These are phyloP conservation scores for Tritrichomonas musculus DNA, from an alignment of 208 protist species.

Conservation along the genomic window DNA sequence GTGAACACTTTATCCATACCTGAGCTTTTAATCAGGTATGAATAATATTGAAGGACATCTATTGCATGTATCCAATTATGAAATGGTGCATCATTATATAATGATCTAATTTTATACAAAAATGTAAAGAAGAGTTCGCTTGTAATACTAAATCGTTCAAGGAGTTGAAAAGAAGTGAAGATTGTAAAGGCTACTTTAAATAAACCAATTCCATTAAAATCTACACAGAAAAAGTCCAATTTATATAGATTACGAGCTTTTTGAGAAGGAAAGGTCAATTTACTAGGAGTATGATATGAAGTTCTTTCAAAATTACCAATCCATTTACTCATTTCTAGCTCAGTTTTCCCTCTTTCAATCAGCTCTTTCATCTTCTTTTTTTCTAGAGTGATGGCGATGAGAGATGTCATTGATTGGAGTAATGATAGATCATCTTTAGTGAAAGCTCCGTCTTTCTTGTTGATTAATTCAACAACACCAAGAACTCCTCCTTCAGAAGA, in stretches of 20 bases:
- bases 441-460: neutral
- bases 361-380: neutral
- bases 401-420: neutral
- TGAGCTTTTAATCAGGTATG: conserved; percentile 41
- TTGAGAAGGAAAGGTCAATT: neutral
- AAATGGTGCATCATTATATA: conserved; percentile 55
- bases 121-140: conserved; percentile 9
- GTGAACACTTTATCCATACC: conserved; percentile 58
- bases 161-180: conserved; percentile 30
- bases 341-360: neutral
- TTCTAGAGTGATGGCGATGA: neutral
- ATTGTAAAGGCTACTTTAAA: conserved; percentile 8
- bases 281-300: neutral
- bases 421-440: neutral
- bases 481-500: neutral
- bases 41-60: conserved; percentile 61
- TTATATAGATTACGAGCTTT: neutral
- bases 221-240: neutral
- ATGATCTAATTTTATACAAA: neutral
- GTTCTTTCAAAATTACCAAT: neutral
- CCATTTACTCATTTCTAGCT: neutral
- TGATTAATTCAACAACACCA: neutral
- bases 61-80: conserved; percentile 63
- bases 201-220: conserved; percentile 22
- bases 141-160: conserved; percentile 35